These are phyloP conservation scores for Mycena polygramma DNA, from an alignment of 768 basidiomycete species.

Conservation along the genomic window DNA sequence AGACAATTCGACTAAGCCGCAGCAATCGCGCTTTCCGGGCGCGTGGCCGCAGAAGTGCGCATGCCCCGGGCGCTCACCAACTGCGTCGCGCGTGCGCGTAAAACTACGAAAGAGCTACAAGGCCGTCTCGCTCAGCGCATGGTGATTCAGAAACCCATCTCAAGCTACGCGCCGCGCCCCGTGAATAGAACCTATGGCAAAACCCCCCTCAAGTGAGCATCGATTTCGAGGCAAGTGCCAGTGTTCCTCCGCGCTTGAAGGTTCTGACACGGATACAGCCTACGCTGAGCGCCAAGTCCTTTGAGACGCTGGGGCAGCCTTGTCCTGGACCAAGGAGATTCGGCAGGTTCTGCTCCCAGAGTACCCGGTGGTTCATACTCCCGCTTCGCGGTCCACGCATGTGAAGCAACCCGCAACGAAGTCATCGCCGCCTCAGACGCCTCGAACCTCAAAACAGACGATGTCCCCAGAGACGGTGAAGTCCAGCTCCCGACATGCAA, in stretches of 20 bases:
- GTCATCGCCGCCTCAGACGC: constrained; percentile 5
- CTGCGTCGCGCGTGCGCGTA: constrained; percentile 39
- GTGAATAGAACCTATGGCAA: constrained; percentile 37
- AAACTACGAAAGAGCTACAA: constrained; percentile 24
- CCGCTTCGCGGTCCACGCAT: constrained; percentile 25
- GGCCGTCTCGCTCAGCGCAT: constrained; percentile 11
- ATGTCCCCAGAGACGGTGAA: constrained; percentile 28
- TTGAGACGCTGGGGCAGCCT: constrained; percentile 39
- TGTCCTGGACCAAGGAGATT: constrained; percentile 44
- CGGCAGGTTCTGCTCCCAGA: constrained; percentile 43
- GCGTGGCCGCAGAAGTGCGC: constrained; percentile 41
- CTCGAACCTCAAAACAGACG: constrained; percentile 31
- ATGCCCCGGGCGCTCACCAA: constrained; percentile 42
- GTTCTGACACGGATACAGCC: constrained; percentile 28
- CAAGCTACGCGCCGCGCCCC: background rate
- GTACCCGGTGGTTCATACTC: constrained; percentile 44
- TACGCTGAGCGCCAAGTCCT: constrained; percentile 38
- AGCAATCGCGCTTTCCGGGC: constrained; percentile 38
- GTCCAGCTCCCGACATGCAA: constrained; percentile 39
- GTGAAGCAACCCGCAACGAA: constrained; percentile 40
- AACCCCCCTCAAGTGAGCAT: constrained; percentile 14
- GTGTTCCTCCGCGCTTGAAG: background rate
- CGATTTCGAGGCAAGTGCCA: constrained; percentile 39
- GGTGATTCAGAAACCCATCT: background rate
- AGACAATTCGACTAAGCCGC: too few species aligned